These are phyloP conservation scores for Blastocystis sp. DNA, from an alignment of 352 stramenopile species.

Conservation along the genomic window DNA sequence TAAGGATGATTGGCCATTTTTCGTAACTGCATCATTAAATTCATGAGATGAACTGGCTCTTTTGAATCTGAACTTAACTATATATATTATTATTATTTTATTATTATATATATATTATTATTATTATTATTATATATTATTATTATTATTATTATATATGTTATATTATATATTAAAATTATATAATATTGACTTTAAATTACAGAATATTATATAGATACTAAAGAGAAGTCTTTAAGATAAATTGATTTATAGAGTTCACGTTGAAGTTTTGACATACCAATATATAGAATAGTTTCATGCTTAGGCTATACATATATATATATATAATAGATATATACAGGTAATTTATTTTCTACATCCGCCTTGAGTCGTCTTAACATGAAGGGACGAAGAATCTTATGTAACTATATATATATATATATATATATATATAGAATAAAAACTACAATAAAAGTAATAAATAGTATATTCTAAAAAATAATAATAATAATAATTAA, in stretches of 20 bases:
- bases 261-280: slow-evolving; percentile 85
- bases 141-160: background rate
- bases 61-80: background rate
- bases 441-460: slow-evolving; percentile 58
- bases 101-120: background rate
- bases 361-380: slow-evolving; percentile 87
- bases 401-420: slow-evolving; percentile 77
- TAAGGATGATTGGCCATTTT: slow-evolving; percentile 97
- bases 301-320: slow-evolving; percentile 62
- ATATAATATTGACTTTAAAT: no score
- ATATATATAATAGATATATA: background rate
- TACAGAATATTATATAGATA: no score
- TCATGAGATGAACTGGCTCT: slow-evolving; percentile 57
- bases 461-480: slow-evolving; percentile 54
- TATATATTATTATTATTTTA: background rate
- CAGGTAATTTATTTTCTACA: slow-evolving; percentile 74
- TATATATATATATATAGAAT: no score
- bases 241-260: slow-evolving; percentile 76
- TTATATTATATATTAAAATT: no score
- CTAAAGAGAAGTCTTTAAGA: slow-evolving; percentile 53
- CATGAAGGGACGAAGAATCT: slow-evolving; percentile 86
- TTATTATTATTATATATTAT: background rate
- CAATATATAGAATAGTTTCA: slow-evolving; percentile 93
- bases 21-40: slow-evolving; percentile 94
- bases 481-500: slow-evolving; percentile 49